A percentile compares a stretch with the other conserved stretches of the same genome.
These are phyloP conservation scores for Aleurites moluccanus DNA, from an alignment of 441 rosid species.

Conservation along the genomic window DNA sequence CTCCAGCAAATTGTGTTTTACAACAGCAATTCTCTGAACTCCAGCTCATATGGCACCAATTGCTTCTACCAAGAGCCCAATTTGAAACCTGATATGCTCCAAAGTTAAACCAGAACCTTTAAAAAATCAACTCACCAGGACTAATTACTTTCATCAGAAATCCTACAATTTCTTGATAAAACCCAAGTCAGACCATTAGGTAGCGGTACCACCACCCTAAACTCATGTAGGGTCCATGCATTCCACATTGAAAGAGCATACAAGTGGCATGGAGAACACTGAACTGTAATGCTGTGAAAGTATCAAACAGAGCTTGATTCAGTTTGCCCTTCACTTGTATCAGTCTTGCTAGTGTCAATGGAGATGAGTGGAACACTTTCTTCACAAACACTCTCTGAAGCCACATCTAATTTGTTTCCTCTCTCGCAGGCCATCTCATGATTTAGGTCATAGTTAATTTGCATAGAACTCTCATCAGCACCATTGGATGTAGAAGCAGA, in stretches of 20 bases:
- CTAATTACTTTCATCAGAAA: constrained; percentile 4
- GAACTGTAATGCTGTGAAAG: neutral
- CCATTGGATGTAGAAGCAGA: constrained; percentile 13
- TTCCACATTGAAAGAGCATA: constrained; percentile 10
- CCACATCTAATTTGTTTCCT: constrained; percentile 10
- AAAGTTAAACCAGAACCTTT: constrained; percentile 3
- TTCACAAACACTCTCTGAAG: constrained; percentile 14
- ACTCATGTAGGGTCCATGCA: neutral
- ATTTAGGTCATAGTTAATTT: constrained; percentile 18
- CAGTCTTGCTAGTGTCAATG: constrained; percentile 12
- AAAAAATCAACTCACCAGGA: constrained; percentile 11
- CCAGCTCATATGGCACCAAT: neutral
- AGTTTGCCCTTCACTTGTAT: constrained; percentile 18
- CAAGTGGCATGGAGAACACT: neutral
- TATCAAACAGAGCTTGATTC: constrained; percentile 8
- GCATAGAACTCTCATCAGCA: constrained; percentile 3
- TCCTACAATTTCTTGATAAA: neutral
- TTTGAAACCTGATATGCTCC: neutral
- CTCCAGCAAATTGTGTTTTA: constrained; percentile 7
- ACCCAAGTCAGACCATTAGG: neutral
- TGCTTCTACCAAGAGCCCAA: neutral
- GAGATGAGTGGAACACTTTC: neutral
- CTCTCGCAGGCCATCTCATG: constrained; percentile 10
- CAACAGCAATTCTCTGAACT: neutral
- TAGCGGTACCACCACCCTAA: neutral